phyloP scores from a whole-genome alignment of 2,329 filamentous ascomycete genomes.

The Diaporthe longicolla region DNA sequence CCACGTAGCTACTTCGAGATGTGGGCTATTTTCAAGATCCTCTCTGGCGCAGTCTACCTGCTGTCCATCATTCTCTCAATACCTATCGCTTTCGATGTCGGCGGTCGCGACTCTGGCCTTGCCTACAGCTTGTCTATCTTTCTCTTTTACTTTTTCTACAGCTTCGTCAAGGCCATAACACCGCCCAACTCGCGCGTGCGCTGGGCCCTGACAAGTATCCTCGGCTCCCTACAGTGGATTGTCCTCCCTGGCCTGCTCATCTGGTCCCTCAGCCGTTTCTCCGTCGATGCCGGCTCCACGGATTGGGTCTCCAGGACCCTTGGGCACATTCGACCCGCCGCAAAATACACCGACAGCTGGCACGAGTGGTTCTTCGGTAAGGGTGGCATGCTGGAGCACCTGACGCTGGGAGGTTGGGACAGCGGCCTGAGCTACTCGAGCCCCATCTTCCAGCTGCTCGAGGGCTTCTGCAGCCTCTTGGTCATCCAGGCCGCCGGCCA shows the following conservation, averaged over 20 bases:
- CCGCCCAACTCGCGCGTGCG: constrained; percentile 84
- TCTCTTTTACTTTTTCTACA: constrained; percentile 91
- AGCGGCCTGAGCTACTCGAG: constrained; percentile 90
- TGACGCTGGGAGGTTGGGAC: constrained; percentile 90
- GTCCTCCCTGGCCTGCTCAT: constrained; percentile 89
- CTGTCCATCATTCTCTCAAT: constrained; percentile 95
- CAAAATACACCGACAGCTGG: constrained; percentile 73
- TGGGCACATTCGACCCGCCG: constrained; percentile 72
- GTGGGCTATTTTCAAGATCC: constrained; percentile 84
- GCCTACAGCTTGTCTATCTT: constrained; percentile 93
- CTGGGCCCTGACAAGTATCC: constrained; percentile 76
- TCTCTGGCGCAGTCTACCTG: constrained; percentile 88
- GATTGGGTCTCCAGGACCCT: constrained; percentile 89
- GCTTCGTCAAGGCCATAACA: constrained; percentile 82
- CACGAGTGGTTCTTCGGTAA: constrained; percentile 91
- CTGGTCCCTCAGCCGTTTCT: constrained; percentile 96
- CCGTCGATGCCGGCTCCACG: constrained; percentile 83
- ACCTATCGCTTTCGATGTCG: constrained; percentile 97
- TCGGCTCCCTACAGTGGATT: constrained; percentile 87
- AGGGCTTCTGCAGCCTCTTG: constrained; percentile 95
- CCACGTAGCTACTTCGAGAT: constrained; percentile 61
- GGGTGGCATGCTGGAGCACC: constrained; percentile 83
- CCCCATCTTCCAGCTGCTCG: constrained; percentile 92
- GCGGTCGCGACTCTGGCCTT: constrained; percentile 92
- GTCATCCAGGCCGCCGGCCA: constrained; percentile 97